Percentiles rank a stretch among this genome's conserved stretches.
Conservation (phyloP, 1,139 yeast species). For the Suhomyces guaymorum region DNA sequence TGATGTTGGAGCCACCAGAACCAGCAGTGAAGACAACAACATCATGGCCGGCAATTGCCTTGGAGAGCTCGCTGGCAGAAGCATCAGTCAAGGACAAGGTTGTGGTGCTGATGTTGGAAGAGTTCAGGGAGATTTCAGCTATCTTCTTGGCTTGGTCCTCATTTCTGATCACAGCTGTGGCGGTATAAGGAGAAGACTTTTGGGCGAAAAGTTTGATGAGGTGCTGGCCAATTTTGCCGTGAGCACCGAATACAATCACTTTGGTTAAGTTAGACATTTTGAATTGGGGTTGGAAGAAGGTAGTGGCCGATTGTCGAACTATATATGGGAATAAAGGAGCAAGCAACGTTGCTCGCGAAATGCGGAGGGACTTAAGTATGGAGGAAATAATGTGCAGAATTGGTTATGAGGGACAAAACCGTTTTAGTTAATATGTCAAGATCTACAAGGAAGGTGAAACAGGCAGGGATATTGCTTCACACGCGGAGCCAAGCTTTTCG, state of each 20-base stretch:
- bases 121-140: slow-evolving; percentile 25
- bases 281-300: neutral
- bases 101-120: slow-evolving; percentile 38
- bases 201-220: slow-evolving; percentile 29
- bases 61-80: slow-evolving; percentile 34
- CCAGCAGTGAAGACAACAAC: slow-evolving; percentile 67
- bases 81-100: slow-evolving; percentile 41
- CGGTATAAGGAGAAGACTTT: slow-evolving; percentile 26
- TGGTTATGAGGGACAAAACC: too few species aligned
- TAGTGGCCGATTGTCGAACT: neutral
- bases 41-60: slow-evolving; percentile 47
- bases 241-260: slow-evolving; percentile 54
- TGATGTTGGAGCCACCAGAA: slow-evolving; percentile 57
- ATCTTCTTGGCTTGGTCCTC: slow-evolving; percentile 43
- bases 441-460: too few species aligned
- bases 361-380: neutral
- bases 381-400: neutral
- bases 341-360: too few species aligned
- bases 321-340: too few species aligned
- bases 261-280: slow-evolving; percentile 8
- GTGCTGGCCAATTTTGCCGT: slow-evolving; percentile 57
- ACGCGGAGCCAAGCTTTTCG: too few species aligned
- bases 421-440: too few species aligned
- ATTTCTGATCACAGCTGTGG: slow-evolving; percentile 55
- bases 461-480: too few species aligned